Evolutionary conservation across 1,284 basidiomycete genomes (phyloP), one percentile per base, ranked within the genome.

Genomic region (Irpex sp.): DNA sequence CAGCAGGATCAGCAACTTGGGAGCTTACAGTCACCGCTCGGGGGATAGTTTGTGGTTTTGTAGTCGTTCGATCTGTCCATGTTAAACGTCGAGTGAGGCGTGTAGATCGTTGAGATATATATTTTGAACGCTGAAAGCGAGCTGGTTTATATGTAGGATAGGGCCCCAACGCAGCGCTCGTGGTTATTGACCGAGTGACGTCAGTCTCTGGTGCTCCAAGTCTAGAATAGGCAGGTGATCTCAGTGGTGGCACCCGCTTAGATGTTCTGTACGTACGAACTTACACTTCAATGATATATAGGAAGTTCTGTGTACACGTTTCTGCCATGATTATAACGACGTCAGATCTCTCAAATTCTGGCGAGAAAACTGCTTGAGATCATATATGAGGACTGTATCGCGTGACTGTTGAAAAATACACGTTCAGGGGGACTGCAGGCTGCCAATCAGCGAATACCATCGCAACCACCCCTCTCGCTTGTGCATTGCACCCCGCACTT

Each of bases 41-140:
- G 66, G 28, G 72, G 72, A 60, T 74, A 74, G 61, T 73, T 74
- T 23, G 63, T 60, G 4, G 70, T 74, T 18, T 66, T 61, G 62
- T 69, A 71, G 58, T 67, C 63, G 63, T 23, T 60, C 7, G 53
- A 19, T 21, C 39, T 37, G 53, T 56, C 61, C 52, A 60, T 60
- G 53, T 51, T 23, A 16, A 18, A 2, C 1, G 48, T 51, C 39
- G 39, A 2, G 39, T 45, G 6, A 45, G 39, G 48, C 4, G 19
- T 23, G 9, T 21, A 10, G 48, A 51, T 14, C 19, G 48, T 51
- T 23, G 2, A 33, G 2, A 33, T 7, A 33, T 33, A 33, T 33
- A 7, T 7, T 45, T 1, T 4, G 12, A 2, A 45, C 42, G 12
- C 42, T 51, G 48, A 18, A 12, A 10, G 14, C 48, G 10, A 18